Evolutionary conservation across 768 basidiomycete species (phyloP).

Genomic region (Daedaleopsis sinensis): DNA sequence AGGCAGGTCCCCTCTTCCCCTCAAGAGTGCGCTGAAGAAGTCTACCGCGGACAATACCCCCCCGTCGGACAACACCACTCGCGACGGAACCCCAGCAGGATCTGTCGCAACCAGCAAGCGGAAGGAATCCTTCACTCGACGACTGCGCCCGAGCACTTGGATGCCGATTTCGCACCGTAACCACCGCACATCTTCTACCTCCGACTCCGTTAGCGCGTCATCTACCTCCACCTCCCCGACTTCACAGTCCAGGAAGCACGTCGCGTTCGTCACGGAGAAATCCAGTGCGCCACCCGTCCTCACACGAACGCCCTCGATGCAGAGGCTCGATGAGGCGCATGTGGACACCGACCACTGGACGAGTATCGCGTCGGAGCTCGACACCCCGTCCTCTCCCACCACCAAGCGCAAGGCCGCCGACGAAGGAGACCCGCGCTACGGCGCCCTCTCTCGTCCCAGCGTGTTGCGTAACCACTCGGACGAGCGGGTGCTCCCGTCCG

Average conservation of each 20-base stretch:
- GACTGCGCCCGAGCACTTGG: not conserved
- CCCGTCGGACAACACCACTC: not conserved
- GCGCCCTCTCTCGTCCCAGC: not conserved
- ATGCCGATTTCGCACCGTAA: not conserved
- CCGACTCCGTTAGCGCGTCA: not conserved
- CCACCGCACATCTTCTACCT: not conserved
- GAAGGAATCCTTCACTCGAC: not conserved
- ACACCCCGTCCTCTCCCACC: not conserved
- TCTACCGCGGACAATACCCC: not conserved
- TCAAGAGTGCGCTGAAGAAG: slow-evolving; percentile 2
- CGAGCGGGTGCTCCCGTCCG: not conserved
- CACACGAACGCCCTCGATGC: not conserved
- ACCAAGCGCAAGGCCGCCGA: not conserved
- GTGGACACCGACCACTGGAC: not conserved
- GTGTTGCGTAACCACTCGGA: not conserved
- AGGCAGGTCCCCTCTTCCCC: not conserved
- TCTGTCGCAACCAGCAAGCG: not conserved
- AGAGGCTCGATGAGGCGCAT: not conserved
- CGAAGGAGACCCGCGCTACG: not conserved
- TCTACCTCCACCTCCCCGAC: not conserved
- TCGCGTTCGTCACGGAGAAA: not conserved
- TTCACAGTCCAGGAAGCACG: not conserved
- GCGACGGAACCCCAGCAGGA: not conserved
- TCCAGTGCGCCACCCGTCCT: not conserved
- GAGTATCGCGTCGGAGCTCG: not conserved